Conservation (phyloP, 1,284 basidiomycete species). For the Marasmius tenuissimus region DNA sequence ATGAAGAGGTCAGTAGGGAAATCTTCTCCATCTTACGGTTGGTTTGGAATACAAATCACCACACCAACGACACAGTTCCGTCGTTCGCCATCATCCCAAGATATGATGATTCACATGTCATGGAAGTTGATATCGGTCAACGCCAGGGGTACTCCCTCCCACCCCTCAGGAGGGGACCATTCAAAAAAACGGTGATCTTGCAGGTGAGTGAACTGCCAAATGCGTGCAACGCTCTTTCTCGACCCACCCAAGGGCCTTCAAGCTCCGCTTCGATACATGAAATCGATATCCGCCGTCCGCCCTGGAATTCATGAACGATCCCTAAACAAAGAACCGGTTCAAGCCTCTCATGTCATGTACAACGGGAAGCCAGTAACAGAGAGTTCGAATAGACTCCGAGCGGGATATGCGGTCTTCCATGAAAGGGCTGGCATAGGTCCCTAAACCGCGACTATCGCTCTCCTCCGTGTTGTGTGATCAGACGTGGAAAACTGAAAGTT, state of each 20-base stretch:
- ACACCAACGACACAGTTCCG: slow-evolving; percentile 6
- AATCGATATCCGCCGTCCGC: too few relatives aligned
- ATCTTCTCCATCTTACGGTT: too few relatives aligned
- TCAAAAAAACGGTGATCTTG: too few relatives aligned
- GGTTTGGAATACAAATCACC: not conserved
- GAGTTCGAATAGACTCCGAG: slow-evolving; percentile 8
- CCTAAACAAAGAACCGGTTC: not conserved
- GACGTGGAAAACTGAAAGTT: too few relatives aligned
- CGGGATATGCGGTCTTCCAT: slow-evolving; percentile 4
- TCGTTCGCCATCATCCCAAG: not conserved
- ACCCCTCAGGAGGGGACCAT: too few relatives aligned
- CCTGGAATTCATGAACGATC: not conserved
- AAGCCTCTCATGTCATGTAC: slow-evolving; percentile 8
- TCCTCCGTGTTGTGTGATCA: too few relatives aligned
- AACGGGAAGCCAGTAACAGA: slow-evolving; percentile 5
- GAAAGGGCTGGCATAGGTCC: slow-evolving; percentile 9
- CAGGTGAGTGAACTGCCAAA: too few relatives aligned
- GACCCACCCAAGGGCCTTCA: too few relatives aligned
- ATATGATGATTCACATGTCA: not conserved
- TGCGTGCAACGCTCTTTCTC: too few relatives aligned
- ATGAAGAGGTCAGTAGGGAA: slow-evolving; percentile 1
- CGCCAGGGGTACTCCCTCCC: slow-evolving; percentile 1
- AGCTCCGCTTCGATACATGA: too few relatives aligned
- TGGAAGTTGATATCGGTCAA: slow-evolving; percentile 6
- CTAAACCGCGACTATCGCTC: not conserved